phyloP scores from a whole-genome alignment of 2,329 filamentous ascomycete genomes.

The Colletotrichum sp. region DNA sequence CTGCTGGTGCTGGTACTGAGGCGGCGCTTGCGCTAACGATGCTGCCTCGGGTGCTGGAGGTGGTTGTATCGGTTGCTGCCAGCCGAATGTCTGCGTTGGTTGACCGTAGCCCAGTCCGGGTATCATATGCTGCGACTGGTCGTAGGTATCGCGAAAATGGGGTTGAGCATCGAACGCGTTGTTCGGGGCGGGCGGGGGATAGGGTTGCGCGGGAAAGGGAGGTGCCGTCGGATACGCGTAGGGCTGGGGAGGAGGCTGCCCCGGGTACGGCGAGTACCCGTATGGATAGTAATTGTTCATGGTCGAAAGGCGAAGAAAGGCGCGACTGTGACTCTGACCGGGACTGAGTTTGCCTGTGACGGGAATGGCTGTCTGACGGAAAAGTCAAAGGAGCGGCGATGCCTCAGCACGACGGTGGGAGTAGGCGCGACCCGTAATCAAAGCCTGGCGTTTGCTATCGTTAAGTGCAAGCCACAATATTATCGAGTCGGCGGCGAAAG shows the following conservation, averaged over 20 bases:
- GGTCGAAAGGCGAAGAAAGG: not conserved
- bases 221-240: conserved; percentile 13
- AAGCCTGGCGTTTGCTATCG: not conserved
- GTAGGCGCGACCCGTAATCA: not conserved
- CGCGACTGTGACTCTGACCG: not conserved
- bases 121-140: conserved; percentile 26
- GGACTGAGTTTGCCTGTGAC: not conserved
- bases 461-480: not conserved
- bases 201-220: not conserved
- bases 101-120: conserved; percentile 27
- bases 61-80: not conserved
- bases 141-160: conserved; percentile 12
- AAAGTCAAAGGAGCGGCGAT: not conserved
- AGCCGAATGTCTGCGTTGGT: not conserved
- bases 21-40: not conserved
- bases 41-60: not conserved
- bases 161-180: not conserved
- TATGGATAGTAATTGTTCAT: conserved; percentile 46
- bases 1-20: not conserved
- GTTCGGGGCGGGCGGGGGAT: not conserved
- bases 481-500: not conserved
- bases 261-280: conserved; percentile 35
- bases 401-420: not conserved
- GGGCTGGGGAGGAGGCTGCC: conserved; percentile 23
- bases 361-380: not conserved